Conservation (phyloP, 345 rosid genomes). For the Populus ilicifolia region DNA sequence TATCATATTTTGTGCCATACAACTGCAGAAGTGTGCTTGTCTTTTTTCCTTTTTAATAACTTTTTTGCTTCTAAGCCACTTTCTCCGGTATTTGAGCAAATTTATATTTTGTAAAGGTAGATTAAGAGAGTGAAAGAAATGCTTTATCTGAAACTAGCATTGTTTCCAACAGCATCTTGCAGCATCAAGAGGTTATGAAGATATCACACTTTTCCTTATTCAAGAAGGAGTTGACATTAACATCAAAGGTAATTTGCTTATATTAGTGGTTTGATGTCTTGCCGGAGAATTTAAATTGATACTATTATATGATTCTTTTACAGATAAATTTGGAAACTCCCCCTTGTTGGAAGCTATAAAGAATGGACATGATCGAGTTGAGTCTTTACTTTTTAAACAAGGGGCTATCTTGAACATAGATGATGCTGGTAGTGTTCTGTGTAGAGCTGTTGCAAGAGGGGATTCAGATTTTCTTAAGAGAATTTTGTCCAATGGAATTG, state of each 20-base stretch:
- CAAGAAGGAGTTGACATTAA: conserved; percentile 56
- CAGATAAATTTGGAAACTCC: conserved; percentile 86
- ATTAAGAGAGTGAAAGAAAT: neutral
- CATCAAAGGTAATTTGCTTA: conserved; percentile 55
- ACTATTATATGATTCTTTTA: neutral
- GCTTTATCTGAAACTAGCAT: neutral
- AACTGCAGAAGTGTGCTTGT: neutral
- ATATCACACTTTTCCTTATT: conserved; percentile 59
- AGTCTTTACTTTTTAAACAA: conserved; percentile 55
- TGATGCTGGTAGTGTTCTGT: conserved; percentile 73
- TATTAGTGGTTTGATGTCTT: neutral
- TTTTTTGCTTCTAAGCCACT: neutral
- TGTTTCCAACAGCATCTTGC: conserved; percentile 75
- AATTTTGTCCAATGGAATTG: conserved; percentile 58
- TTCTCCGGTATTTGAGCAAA: neutral
- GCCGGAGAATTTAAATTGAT: neutral
- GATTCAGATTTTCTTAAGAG: conserved; percentile 75
- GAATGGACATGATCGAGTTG: conserved; percentile 60
- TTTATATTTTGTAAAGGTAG: neutral
- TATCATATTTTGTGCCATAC: neutral
- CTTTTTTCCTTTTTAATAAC: neutral
- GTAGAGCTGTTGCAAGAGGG: conserved; percentile 61
- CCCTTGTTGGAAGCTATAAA: conserved; percentile 87
- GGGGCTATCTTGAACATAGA: conserved; percentile 67
- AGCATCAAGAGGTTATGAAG: conserved; percentile 76